phyloP scores from a whole-genome alignment of 73 alveolate species.

The Paraurostyla sp. region DNA sequence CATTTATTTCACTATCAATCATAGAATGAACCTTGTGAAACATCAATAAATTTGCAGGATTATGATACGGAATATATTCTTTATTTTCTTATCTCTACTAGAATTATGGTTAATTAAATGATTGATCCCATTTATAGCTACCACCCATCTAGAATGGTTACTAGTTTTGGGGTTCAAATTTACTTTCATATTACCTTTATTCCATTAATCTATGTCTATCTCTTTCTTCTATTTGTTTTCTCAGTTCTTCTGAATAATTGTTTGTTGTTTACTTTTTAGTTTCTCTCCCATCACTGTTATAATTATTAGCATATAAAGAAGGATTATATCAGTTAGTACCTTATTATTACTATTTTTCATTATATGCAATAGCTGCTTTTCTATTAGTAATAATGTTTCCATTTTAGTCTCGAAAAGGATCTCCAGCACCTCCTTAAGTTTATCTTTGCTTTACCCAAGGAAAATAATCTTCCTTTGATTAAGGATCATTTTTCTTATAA shows the following conservation, averaged over 20 bases:
- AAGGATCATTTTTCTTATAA: not conserved
- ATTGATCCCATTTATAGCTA: no score
- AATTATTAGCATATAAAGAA: not conserved
- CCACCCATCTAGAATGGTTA: no score
- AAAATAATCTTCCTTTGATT: not conserved
- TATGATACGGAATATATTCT: not conserved
- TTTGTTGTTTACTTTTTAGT: not conserved
- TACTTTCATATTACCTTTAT: not conserved
- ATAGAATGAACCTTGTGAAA: slow-evolving; percentile 6
- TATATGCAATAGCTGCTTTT: slow-evolving; percentile 15
- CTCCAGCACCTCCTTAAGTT: slow-evolving; percentile 25
- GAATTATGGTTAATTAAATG: no score
- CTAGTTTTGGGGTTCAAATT: not conserved
- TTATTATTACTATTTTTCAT: not conserved
- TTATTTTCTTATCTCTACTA: no score
- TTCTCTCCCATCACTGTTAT: not conserved
- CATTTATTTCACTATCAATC: slow-evolving; percentile 15
- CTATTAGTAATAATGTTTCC: slow-evolving; percentile 20
- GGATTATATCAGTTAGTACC: no score
- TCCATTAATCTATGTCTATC: not conserved
- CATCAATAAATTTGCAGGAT: slow-evolving; percentile 49
- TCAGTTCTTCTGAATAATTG: not conserved
- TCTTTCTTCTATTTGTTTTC: not conserved
- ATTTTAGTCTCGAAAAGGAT: slow-evolving; percentile 32
- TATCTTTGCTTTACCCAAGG: slow-evolving; percentile 47